Base-by-base conservation (phyloP, 2,329 filamentous ascomycete species). In the Pseudogymnoascus sp. region DNA sequence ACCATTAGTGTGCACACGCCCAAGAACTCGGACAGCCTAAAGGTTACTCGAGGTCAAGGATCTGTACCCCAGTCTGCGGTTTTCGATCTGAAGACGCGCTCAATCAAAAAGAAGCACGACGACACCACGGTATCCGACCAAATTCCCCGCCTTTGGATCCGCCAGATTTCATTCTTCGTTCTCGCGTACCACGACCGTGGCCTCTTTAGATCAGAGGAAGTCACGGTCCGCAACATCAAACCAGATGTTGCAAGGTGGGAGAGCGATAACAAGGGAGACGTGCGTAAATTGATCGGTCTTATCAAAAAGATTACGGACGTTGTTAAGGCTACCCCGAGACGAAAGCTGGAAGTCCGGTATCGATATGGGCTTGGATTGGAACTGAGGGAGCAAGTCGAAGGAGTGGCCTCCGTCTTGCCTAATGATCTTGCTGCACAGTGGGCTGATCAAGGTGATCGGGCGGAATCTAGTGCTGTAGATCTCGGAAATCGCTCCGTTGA, bases 81-180 rank as follows among this genome's bases (percentile, higher is more conserved):
- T 2, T 81, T 83, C 68, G 81, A 83, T 65, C 69, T 83, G 14
- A 39, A 39, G 14, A 39, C 36, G 14, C 36, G 36, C 36, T 39
- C 36, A 39, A 39, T 39, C 36, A 39, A 39, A 39, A 39, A 39
- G 36, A 39, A 39, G 4, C 36, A n/a, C 36, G 0, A 39, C n/a
- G 36, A 39, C 36, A 69, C 73, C 65, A 63, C 2, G 76, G 6
- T 39, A 39, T 39, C 36, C 14, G 14, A 79, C 13, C 73, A 80
- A 61, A 68, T 80, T 16, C 77, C 77, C 4, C 73, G 77, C 4
- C 73, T 84, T 6, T 85, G 81, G 81, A 45, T 81, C 13, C 73
- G 76, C 21, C 83, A 84, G 67, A 79, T 80, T 25, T 77, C 79
- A 0, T 81, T 79, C 63, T 80, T 84, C 64, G 72, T 84, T 36